These are phyloP conservation scores for Corymbia calophylla DNA, from an alignment of 441 rosid genomes.

Conservation along the genomic window DNA sequence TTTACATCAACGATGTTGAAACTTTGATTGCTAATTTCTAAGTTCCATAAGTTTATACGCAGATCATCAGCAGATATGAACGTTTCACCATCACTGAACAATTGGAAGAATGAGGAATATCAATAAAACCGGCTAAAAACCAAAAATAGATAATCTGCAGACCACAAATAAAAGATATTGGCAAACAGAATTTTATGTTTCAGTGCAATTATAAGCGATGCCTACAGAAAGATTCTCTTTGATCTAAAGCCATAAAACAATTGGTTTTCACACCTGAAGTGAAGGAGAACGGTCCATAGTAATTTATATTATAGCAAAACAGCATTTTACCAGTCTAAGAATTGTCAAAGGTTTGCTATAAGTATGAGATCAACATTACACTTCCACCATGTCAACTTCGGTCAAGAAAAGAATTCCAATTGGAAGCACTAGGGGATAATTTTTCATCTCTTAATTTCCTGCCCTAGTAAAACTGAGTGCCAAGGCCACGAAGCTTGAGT, in stretches of 20 bases:
- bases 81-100: constrained; percentile 87
- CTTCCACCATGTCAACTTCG: background rate
- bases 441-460: background rate
- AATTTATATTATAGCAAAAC: background rate
- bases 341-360: background rate
- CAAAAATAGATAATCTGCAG: background rate
- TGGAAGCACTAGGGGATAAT: background rate
- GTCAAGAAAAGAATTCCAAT: background rate
- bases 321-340: background rate
- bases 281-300: background rate
- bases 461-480: background rate
- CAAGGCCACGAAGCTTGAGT: background rate
- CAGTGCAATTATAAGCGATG: background rate
- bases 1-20: constrained; percentile 95
- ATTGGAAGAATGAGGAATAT: background rate
- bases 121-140: background rate
- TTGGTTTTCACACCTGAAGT: background rate
- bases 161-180: background rate
- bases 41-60: constrained; percentile 94
- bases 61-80: constrained; percentile 96
- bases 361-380: background rate
- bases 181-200: background rate
- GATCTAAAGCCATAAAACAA: background rate
- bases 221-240: background rate
- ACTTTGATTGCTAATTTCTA: constrained; percentile 94